These are phyloP conservation scores for Crithidia thermophila DNA, from an alignment of 208 protist species.

Conservation along the genomic window DNA sequence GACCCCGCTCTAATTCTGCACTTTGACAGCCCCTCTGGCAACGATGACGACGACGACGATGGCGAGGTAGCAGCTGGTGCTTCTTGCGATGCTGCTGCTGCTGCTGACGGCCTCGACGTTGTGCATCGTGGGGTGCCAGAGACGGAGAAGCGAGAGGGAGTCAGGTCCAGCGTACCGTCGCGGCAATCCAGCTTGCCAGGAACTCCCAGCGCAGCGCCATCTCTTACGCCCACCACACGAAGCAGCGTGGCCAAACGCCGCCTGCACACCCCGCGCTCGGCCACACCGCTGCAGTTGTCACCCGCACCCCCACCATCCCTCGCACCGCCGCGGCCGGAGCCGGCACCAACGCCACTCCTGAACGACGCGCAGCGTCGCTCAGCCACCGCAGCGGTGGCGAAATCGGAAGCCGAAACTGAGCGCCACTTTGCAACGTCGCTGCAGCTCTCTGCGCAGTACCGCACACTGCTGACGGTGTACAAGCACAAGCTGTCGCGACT, in stretches of 20 bases:
- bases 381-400: not conserved
- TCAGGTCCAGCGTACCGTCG: too few species aligned
- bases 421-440: not conserved
- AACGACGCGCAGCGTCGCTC: too few species aligned
- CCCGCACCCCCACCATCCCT: slow-evolving; percentile 2
- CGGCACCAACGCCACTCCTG: not conserved
- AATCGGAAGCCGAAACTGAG: not conserved
- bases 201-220: too few species aligned
- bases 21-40: not conserved
- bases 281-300: slow-evolving; percentile 1
- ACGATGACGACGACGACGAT: not conserved
- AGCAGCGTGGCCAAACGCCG: not conserved
- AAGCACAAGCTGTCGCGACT: not conserved
- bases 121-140: too few species aligned
- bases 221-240: too few species aligned
- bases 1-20: slow-evolving; percentile 7
- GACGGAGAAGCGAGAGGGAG: too few species aligned
- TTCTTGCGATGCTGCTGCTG: too few species aligned
- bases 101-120: too few species aligned
- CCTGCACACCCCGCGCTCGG: not conserved
- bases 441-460: slow-evolving; percentile 5
- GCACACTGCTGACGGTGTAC: slow-evolving; percentile 15
- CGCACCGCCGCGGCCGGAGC: not conserved
- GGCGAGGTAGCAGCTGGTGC: too few species aligned
- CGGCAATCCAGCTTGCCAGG: too few species aligned